phyloP scores from a whole-genome alignment of 139 green algal genomes.

The Zygnema cylindricum region DNA sequence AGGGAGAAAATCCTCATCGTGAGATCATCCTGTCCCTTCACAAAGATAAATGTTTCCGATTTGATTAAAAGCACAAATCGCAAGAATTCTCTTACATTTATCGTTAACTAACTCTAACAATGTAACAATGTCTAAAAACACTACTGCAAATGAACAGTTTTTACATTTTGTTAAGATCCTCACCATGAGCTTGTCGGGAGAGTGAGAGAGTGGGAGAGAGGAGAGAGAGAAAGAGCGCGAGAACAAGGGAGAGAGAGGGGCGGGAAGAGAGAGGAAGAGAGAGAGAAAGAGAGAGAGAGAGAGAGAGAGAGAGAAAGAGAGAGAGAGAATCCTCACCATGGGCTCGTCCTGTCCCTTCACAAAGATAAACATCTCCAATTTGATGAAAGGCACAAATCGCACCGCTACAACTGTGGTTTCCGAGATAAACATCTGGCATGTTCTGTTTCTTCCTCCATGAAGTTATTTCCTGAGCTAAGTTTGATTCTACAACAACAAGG shows the following conservation, averaged over 20 bases:
- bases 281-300: constrained; percentile 10
- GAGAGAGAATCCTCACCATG: constrained; percentile 25
- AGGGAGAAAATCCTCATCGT: constrained; percentile 18
- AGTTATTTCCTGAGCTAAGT: constrained; percentile 43
- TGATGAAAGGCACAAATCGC: constrained; percentile 37
- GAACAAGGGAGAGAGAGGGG: neutral
- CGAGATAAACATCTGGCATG: neutral
- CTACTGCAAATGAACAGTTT: too few species aligned
- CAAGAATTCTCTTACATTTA: too few species aligned
- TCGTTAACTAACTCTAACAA: too few species aligned
- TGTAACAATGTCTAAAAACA: too few species aligned
- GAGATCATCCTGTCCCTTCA: constrained; percentile 47
- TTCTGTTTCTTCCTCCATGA: constrained; percentile 5
- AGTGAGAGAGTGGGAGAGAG: neutral
- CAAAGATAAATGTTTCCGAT: constrained; percentile 59
- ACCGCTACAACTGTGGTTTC: constrained; percentile 37
- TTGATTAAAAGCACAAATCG: constrained; percentile 34
- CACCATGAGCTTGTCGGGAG: neutral
- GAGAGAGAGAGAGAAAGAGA: constrained; percentile 10
- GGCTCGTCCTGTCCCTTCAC: constrained; percentile 49
- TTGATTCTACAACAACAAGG: constrained; percentile 42
- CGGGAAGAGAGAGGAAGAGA: neutral
- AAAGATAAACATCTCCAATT: constrained; percentile 59
- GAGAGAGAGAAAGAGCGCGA: neutral
- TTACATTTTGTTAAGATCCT: neutral